Base-by-base conservation (phyloP, 2,329 filamentous ascomycete genomes). In the Exserohilum rostratum region DNA sequence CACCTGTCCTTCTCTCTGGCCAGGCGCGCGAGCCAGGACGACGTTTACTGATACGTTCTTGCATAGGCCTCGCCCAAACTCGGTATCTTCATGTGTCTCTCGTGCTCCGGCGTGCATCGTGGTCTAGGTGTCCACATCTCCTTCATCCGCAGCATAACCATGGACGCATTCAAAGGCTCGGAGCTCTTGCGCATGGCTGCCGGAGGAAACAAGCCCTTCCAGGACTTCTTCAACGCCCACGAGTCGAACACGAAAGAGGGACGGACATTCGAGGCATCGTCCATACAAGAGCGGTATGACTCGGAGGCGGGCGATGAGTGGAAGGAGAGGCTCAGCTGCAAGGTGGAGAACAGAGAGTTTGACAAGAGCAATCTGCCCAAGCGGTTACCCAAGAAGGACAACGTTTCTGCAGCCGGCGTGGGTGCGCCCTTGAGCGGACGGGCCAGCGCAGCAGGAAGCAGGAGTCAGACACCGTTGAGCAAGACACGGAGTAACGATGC, bases 31-130 rank as follows among this genome's bases (percentile, higher is more conserved):
- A 56, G 50, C 55, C 44, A 35, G 18, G 50, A 12, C 27, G 33
- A 35, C 46, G 38, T 20, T 50, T 63, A 53, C 66, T 69, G 51
- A 71, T 50, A 46, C 48, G 37, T 35, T n/a, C 35, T n/a, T 53
- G 11, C 33, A 55, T 63, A 87, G 85, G 86, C 87, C 30, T 88
- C 92, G 33, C 95, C 95, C 62, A 99, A 99, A 78, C 96, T 99
- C 74, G 93, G 93, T 72, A 91, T 96, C 76, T 99, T 99, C 81
- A 97, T 99, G 83, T 99, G 95, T 78, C 87, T 99, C 47, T 91
- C 89, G 61, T 99, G 95, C 81, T 93, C 93, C 30, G 95, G 95
- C 66, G 90, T 95, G 48, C 95, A 99, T 79, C 90, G 95, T 60
- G 92, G 92, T 3, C 86, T 99, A 27, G 95, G 95, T 58, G 95